Evolutionary conservation across 495 filamentous ascomycete genomes (phyloP).

Genomic region (Rostrohypoxylon terebratum): DNA sequence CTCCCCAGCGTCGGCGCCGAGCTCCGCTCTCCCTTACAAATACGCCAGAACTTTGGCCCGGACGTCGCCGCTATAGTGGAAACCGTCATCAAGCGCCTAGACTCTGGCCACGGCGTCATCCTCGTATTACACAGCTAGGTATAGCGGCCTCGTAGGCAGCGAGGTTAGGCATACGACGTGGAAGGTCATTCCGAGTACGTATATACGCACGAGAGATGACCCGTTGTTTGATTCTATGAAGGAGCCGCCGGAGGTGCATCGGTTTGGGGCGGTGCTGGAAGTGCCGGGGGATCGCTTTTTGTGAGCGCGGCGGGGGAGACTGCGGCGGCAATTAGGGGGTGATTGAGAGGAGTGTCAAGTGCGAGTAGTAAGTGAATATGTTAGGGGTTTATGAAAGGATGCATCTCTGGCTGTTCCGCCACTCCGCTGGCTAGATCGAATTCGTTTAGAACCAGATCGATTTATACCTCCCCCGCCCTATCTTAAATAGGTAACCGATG

Average conservation of each 20-base stretch:
- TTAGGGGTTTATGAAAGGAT: not conserved
- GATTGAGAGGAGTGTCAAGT: not conserved
- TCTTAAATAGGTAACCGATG: not conserved
- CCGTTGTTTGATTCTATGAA: not conserved
- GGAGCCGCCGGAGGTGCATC: not conserved
- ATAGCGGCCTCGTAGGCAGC: not conserved
- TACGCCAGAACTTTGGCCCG: conserved; percentile 40
- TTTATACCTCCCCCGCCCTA: not conserved
- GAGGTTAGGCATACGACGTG: not conserved
- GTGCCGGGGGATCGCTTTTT: not conserved
- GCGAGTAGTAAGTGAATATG: not conserved
- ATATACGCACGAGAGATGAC: not conserved
- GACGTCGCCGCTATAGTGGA: conserved; percentile 44
- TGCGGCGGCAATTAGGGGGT: not conserved
- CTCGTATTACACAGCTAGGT: not conserved
- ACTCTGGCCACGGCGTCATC: not conserved
- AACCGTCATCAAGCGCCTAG: conserved; percentile 9
- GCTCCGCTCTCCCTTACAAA: not conserved
- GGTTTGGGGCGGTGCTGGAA: not conserved
- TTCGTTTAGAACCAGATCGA: not conserved
- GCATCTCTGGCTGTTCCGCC: not conserved
- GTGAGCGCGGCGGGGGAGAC: not conserved
- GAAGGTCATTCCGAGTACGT: not conserved
- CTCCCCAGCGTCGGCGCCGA: conserved; percentile 41
- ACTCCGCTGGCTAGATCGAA: too few relatives aligned